Evolutionary conservation across 345 rosid genomes (phyloP).

Genomic region (Fremontodendron californicum): DNA sequence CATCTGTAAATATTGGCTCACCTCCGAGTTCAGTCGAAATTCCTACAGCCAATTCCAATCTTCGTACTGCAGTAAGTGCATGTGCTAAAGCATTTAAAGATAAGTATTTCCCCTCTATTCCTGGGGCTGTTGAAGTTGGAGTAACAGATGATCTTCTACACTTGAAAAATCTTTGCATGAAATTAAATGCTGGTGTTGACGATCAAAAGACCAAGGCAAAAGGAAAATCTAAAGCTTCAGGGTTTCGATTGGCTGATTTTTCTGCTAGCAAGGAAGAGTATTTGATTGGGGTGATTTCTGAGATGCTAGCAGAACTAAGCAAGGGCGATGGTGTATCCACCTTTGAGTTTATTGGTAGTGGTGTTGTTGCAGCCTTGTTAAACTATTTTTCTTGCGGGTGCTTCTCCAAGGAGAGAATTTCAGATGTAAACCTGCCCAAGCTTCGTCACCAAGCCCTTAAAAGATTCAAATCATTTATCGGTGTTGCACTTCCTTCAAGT

Average conservation of each 20-base stretch:
- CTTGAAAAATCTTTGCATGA: slow-evolving; percentile 75
- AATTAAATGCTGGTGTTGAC: slow-evolving; percentile 70
- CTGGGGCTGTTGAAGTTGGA: slow-evolving; percentile 73
- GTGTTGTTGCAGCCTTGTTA: slow-evolving; percentile 90
- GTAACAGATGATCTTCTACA: slow-evolving; percentile 91
- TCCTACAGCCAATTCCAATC: slow-evolving; percentile 60
- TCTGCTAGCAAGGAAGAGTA: slow-evolving; percentile 76
- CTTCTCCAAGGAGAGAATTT: slow-evolving; percentile 79
- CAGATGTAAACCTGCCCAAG: slow-evolving; percentile 68
- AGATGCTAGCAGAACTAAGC: slow-evolving; percentile 78
- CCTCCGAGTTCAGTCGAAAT: slow-evolving; percentile 62
- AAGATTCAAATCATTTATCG: slow-evolving; percentile 76
- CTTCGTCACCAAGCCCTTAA: slow-evolving; percentile 77
- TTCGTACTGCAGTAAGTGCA: slow-evolving; percentile 69
- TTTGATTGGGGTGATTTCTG: slow-evolving; percentile 69
- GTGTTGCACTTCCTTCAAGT: slow-evolving; percentile 67
- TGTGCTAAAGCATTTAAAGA: slow-evolving; percentile 90
- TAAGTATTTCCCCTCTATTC: slow-evolving; percentile 73
- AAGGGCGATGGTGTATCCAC: slow-evolving; percentile 99
- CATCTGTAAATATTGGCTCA: slow-evolving; percentile 51
- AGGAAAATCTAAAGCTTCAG: slow-evolving; percentile 84
- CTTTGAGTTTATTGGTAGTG: slow-evolving; percentile 97
- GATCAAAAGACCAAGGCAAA: slow-evolving; percentile 81
- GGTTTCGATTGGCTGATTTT: slow-evolving; percentile 44
- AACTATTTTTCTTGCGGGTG: slow-evolving; percentile 88